Percentiles rank a stretch among this genome's conserved stretches.
Evolutionary conservation across 495 filamentous ascomycete species (phyloP).

Genomic region (Cercophora newfieldiana): DNA sequence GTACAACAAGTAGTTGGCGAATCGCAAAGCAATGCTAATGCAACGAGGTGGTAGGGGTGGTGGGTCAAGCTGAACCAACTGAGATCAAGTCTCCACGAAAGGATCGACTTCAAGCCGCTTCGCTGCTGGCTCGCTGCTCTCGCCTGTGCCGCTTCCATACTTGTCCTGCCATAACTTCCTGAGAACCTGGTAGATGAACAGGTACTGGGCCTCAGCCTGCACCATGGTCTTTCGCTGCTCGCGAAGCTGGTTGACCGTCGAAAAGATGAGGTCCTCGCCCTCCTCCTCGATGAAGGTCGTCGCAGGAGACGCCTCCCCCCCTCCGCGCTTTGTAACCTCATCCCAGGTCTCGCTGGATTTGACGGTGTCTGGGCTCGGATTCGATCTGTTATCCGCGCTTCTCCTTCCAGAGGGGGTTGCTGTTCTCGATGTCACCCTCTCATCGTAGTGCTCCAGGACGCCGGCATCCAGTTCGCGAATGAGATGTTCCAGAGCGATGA

Average conservation of each 20-base stretch:
- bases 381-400: not conserved
- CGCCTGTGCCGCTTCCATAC: constrained; percentile 40
- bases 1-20: not conserved
- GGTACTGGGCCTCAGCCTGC: constrained; percentile 80
- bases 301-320: not conserved
- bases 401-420: not conserved
- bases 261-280: constrained; percentile 56
- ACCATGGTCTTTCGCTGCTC: constrained; percentile 97
- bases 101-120: constrained; percentile 51
- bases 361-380: not conserved
- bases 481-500: constrained; percentile 91
- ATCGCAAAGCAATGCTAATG: not conserved
- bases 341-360: constrained; percentile 9
- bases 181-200: constrained; percentile 88
- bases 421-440: too few species aligned
- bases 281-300: constrained; percentile 17
- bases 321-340: not conserved
- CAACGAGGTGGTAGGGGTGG: not conserved
- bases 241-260: constrained; percentile 77
- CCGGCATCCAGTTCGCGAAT: constrained; percentile 79
- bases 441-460: constrained; percentile 52
- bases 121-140: constrained; percentile 40
- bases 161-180: constrained; percentile 67
- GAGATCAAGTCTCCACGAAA: constrained; percentile 28
- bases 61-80: not conserved